Evolutionary conservation across 2,329 filamentous ascomycete species (phyloP), one percentile per base, ranked within the genome.

Genomic region (Epichloe glyceriae): DNA sequence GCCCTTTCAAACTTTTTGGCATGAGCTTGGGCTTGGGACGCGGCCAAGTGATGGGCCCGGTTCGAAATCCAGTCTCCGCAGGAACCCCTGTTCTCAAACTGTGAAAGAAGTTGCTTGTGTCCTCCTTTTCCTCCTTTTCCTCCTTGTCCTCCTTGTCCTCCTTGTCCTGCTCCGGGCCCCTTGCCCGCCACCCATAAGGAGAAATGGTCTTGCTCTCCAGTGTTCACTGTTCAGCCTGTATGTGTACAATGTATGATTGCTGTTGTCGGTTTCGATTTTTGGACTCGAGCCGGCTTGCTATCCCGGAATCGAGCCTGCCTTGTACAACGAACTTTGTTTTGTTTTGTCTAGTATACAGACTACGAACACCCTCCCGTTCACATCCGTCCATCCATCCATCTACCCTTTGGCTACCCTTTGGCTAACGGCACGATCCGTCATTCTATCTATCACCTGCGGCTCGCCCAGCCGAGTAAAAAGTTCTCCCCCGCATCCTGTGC

Each of bases 401-500:
- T 5, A 26, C 6, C 22, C 22, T 26, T 38, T 5, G 20, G 20
- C 20, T 39, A 8, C 20, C 22, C 26, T 44, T 20, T 39, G 19
- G 41, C 48, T 39, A 19, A 38, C 39, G 40, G 49, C 30, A 41
- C 50, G 22, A 44, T 39, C 52, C 34, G 49, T 52, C 42, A 46
- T n/a, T n/a, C n/a, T n/a, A n/a, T 34, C 49, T 11, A 37, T 52
- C 41, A 49, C 47, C 44, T 54, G 54, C 52, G 45, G 51, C 46
- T 52, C 34, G 22, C 40, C 39, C 42, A 39, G 43, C 39, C 46
- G 46, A 52, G 46, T 2, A 26, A 26, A 45, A 46, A 50, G 43
- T 50, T 52, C 52, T 55, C 54, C 55, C 55, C 55, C 55, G 55
- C 55, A 55, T 52, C 54, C 37, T 55, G 8, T 30, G 52, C 50